These are phyloP conservation scores for Apophysomyces sp. DNA, from an alignment of 371 early-diverging fungal species.

Conservation along the genomic window DNA sequence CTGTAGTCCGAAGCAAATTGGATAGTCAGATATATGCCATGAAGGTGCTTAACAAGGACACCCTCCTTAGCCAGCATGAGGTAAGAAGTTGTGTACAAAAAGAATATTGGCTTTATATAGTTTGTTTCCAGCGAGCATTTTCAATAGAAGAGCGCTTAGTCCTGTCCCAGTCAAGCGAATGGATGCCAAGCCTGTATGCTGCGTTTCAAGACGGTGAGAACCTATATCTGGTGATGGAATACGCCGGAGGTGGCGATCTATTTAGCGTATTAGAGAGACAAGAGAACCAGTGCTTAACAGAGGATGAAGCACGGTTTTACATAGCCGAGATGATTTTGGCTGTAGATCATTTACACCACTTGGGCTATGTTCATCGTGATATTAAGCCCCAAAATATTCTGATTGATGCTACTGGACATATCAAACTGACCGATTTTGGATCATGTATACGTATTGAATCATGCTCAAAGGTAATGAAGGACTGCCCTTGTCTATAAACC, in stretches of 20 bases:
- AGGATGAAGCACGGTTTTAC: slow-evolving; percentile 93
- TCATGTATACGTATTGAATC: slow-evolving; percentile 50
- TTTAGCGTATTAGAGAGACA: slow-evolving; percentile 90
- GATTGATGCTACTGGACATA: slow-evolving; percentile 72
- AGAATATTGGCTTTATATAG: background rate
- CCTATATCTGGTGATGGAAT: slow-evolving; percentile 97
- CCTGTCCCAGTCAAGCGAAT: slow-evolving; percentile 68
- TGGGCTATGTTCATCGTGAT: slow-evolving; percentile 95
- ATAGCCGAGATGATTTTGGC: slow-evolving; percentile 94
- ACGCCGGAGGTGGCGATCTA: slow-evolving; percentile 93
- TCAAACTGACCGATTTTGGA: slow-evolving; percentile 94
- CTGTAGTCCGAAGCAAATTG: slow-evolving; percentile 16
- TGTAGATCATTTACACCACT: slow-evolving; percentile 85
- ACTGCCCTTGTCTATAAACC: background rate
- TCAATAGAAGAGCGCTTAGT: slow-evolving; percentile 92
- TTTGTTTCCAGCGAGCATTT: slow-evolving; percentile 63
- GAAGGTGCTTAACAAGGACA: slow-evolving; percentile 91
- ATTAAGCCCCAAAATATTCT: slow-evolving; percentile 84
- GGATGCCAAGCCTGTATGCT: slow-evolving; percentile 82
- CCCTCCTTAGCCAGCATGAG: slow-evolving; percentile 80
- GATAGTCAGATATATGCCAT: slow-evolving; percentile 89
- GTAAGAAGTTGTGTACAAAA: slow-evolving; percentile 34
- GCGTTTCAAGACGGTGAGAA: slow-evolving; percentile 91
- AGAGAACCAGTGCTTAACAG: slow-evolving; percentile 67
- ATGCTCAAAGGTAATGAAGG: slow-evolving; percentile 25